Conservation (phyloP, 306 rosid genomes). For the Prosopis cineraria region DNA sequence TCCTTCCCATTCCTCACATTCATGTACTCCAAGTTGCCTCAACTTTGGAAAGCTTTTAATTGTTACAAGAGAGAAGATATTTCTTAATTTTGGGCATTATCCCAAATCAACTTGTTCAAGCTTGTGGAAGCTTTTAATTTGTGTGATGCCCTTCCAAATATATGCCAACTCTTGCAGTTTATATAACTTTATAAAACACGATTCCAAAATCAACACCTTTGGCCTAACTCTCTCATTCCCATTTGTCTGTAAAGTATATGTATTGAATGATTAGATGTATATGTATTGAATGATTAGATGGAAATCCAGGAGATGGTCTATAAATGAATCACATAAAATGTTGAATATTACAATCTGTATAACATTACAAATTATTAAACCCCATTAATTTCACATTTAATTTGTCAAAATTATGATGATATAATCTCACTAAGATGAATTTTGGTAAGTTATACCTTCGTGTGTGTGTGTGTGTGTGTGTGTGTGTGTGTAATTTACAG, state of each 20-base stretch:
- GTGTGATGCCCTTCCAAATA: not conserved
- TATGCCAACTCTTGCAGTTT: not conserved
- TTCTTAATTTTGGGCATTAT: not conserved
- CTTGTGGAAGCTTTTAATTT: not conserved
- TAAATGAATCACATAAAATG: not conserved
- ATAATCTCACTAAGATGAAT: too few relatives aligned
- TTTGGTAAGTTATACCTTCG: too few relatives aligned
- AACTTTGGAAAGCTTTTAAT: not conserved
- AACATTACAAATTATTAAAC: not conserved
- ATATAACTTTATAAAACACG: not conserved
- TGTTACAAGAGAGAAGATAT: not conserved
- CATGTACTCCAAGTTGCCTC: accelerated
- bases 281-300: too few relatives aligned
- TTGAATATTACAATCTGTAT: too few relatives aligned
- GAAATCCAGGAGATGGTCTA: too few relatives aligned
- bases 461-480: too few relatives aligned
- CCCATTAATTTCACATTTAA: not conserved
- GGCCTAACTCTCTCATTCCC: not conserved
- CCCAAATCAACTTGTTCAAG: not conserved
- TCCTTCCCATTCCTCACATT: not conserved
- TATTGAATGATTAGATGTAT: too few relatives aligned
- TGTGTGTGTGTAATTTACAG: too few relatives aligned
- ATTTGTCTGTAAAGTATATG: too few relatives aligned
- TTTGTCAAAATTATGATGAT: too few relatives aligned
- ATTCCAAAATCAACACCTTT: not conserved